These are phyloP conservation scores for Yamadazyma phyllophila DNA, from an alignment of 805 yeast genomes.

Conservation along the genomic window DNA sequence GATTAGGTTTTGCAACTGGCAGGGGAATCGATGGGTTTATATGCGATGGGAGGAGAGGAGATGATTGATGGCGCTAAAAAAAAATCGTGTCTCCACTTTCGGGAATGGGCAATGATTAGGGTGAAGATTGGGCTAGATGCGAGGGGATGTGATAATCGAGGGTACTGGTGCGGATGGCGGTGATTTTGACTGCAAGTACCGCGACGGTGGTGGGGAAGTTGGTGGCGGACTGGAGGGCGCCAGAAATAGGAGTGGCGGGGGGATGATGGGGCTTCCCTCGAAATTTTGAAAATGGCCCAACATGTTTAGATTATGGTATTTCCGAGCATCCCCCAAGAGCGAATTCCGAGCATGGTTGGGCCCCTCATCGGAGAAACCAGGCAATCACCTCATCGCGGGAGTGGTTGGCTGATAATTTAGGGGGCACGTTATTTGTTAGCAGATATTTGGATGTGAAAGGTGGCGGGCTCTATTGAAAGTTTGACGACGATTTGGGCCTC, in stretches of 20 bases:
- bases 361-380: neutral
- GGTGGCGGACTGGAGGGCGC: neutral
- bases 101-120: slow-evolving; percentile 1
- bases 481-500: neutral
- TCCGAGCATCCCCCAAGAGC: neutral
- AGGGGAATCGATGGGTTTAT: neutral
- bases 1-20: neutral
- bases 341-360: neutral
- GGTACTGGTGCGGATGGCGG: neutral
- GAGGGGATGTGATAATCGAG: neutral
- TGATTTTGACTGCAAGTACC: neutral
- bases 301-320: neutral
- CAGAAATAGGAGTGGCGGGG: neutral
- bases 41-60: slow-evolving; percentile 4
- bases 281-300: neutral
- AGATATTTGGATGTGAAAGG: too few relatives aligned
- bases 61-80: neutral
- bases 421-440: too few relatives aligned
- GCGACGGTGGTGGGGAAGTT: neutral
- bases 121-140: neutral
- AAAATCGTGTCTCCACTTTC: slow-evolving; percentile 6
- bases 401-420: too few relatives aligned
- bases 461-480: too few relatives aligned
- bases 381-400: neutral
- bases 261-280: neutral